phyloP scores from a whole-genome alignment of 331 rosid species.

The Pyracantha coccinea region DNA sequence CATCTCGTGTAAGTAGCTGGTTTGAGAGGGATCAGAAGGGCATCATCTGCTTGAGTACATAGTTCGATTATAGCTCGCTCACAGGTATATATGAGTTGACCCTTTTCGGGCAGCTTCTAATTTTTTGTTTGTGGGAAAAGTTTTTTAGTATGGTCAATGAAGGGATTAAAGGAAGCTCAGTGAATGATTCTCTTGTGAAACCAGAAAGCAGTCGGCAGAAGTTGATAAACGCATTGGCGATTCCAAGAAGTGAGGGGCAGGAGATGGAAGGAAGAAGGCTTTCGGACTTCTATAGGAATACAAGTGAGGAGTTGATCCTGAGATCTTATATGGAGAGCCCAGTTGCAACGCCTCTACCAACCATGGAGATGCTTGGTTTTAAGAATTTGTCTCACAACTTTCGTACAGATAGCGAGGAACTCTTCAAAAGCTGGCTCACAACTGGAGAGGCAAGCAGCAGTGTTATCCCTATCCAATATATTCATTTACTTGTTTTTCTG shows the following conservation, averaged over 20 bases:
- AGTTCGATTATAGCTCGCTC: background rate
- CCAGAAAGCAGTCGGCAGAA: slow-evolving; percentile 14
- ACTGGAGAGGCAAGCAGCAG: slow-evolving; percentile 78
- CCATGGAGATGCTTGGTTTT: slow-evolving; percentile 79
- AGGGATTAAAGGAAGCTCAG: slow-evolving; percentile 10
- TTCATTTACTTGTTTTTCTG: slow-evolving; percentile 15
- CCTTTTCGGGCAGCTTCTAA: background rate
- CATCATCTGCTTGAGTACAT: background rate
- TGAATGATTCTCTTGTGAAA: slow-evolving; percentile 19
- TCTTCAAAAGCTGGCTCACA: slow-evolving; percentile 92
- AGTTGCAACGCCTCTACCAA: slow-evolving; percentile 54
- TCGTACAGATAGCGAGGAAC: slow-evolving; percentile 84
- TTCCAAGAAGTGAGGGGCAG: slow-evolving; percentile 19
- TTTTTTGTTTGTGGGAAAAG: slow-evolving; percentile 14
- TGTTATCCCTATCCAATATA: slow-evolving; percentile 1
- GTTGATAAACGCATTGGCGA: slow-evolving; percentile 6
- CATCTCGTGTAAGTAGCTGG: background rate
- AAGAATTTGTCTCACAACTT: slow-evolving; percentile 63
- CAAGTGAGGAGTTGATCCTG: slow-evolving; percentile 83
- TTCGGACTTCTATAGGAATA: slow-evolving; percentile 58
- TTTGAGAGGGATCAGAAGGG: background rate
- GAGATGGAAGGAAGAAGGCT: slow-evolving; percentile 80
- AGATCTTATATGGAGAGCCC: slow-evolving; percentile 74
- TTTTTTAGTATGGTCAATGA: slow-evolving; percentile 6
- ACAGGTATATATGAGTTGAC: background rate